phyloP scores from a whole-genome alignment of 2,329 filamentous ascomycete genomes.

The Penicillium polonicum region DNA sequence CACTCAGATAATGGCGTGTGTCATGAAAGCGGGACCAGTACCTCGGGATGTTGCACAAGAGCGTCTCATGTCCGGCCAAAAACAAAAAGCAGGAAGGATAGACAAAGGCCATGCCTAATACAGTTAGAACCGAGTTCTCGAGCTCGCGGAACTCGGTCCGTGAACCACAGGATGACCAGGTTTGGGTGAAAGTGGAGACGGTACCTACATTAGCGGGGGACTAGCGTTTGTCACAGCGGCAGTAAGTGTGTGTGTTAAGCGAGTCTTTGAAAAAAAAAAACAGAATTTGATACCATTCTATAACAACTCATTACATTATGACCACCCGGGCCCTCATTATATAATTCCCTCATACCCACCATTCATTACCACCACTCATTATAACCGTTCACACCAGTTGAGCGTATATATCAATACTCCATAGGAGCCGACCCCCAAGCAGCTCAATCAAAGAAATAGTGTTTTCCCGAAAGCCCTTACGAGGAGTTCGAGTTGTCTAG shows the following conservation, averaged over 20 bases:
- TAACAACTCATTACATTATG: constrained; percentile 1
- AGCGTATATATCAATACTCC: neutral
- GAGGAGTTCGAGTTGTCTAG: constrained; percentile 26
- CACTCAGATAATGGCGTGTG: neutral
- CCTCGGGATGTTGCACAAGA: neutral
- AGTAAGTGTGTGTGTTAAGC: neutral
- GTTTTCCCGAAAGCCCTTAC: neutral
- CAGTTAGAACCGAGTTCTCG: neutral
- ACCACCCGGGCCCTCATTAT: neutral
- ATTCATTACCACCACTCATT: neutral
- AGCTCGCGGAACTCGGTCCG: neutral
- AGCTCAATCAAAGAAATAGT: neutral
- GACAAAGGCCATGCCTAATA: neutral
- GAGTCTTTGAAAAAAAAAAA: neutral
- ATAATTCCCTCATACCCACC: neutral
- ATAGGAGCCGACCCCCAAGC: neutral
- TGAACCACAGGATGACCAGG: neutral
- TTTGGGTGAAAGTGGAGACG: neutral
- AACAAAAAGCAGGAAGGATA: neutral
- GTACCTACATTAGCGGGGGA: too few species aligned
- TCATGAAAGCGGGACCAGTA: neutral
- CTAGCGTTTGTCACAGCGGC: neutral
- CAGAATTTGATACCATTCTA: neutral
- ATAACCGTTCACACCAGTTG: neutral
- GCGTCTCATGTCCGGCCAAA: too few species aligned